These are phyloP conservation scores for Dioscorea alata DNA, from an alignment of 106 monocot genomes.

Conservation along the genomic window DNA sequence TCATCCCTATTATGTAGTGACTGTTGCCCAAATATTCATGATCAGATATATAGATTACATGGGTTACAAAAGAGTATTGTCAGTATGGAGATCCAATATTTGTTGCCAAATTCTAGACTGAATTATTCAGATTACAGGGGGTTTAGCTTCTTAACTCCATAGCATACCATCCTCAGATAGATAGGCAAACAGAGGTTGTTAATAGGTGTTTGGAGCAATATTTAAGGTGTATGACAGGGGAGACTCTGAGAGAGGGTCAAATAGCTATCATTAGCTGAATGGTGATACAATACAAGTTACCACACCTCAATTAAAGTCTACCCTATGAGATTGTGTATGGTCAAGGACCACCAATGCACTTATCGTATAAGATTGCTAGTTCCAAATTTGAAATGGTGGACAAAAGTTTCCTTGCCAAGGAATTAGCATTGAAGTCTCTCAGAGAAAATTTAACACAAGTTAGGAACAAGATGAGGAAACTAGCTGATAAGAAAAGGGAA, in stretches of 20 bases:
- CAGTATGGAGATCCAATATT: conserved; percentile 2
- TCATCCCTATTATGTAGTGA: background rate
- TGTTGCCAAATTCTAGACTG: background rate
- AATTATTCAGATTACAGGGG: background rate
- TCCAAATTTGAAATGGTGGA: background rate
- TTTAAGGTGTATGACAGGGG: background rate
- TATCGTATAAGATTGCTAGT: background rate
- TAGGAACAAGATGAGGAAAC: background rate
- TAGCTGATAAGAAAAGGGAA: background rate
- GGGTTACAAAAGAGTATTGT: background rate
- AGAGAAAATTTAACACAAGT: background rate
- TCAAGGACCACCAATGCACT: background rate
- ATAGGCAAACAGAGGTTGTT: conserved; percentile 14
- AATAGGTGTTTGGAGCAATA: conserved; percentile 5
- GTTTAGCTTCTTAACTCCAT: background rate
- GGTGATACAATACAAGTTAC: conserved; percentile 1
- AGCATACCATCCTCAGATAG: conserved; percentile 9
- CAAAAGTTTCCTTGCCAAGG: background rate
- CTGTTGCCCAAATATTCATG: background rate
- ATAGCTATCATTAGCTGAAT: conserved; percentile 5
- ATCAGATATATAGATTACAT: conserved; percentile 5
- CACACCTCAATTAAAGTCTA: background rate
- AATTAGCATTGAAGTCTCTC: background rate
- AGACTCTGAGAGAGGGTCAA: background rate
- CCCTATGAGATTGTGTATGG: conserved; percentile 11